Evolutionary conservation across 2,329 filamentous ascomycete genomes (phyloP).

Genomic region (Coniella vitis): DNA sequence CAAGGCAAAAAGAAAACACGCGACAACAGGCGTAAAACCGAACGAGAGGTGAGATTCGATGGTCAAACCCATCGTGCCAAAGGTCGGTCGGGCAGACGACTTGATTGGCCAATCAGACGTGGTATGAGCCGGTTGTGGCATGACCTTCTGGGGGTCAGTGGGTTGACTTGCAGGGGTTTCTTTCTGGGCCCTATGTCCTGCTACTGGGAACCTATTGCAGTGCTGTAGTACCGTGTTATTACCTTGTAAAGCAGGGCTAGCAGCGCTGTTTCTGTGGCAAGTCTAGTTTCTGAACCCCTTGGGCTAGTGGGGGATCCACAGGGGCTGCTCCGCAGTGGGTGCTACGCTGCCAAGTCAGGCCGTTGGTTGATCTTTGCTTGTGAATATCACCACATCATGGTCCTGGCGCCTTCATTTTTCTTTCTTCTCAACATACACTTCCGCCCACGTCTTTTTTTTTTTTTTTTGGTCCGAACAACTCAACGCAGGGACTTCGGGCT

Average conservation of each 20-base stretch:
- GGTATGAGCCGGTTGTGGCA: conserved; percentile 15
- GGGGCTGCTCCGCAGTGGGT: not conserved
- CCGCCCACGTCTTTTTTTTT: no score
- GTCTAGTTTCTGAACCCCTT: no score
- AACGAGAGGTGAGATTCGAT: conserved; percentile 16
- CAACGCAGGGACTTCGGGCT: no score
- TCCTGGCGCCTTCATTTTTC: not conserved
- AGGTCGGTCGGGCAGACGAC: conserved; percentile 1
- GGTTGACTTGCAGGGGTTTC: conserved; percentile 6
- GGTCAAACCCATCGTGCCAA: conserved; percentile 1
- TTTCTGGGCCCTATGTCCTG: not conserved
- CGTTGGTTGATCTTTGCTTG: conserved; percentile 1
- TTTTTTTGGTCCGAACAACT: no score
- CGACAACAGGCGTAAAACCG: conserved; percentile 12
- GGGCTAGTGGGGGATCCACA: conserved; percentile 6
- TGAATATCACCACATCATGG: not conserved
- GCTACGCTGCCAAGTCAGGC: not conserved
- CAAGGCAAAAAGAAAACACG: conserved; percentile 1
- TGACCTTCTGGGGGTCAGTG: conserved; percentile 11
- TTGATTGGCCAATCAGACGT: conserved; percentile 16
- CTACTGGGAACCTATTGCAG: no score
- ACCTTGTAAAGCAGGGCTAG: no score
- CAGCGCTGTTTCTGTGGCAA: no score
- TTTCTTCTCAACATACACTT: no score
- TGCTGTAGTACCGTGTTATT: no score